Evolutionary conservation across 177 flowering plant genomes (phyloP).

Genomic region (Telopea speciosissima): DNA sequence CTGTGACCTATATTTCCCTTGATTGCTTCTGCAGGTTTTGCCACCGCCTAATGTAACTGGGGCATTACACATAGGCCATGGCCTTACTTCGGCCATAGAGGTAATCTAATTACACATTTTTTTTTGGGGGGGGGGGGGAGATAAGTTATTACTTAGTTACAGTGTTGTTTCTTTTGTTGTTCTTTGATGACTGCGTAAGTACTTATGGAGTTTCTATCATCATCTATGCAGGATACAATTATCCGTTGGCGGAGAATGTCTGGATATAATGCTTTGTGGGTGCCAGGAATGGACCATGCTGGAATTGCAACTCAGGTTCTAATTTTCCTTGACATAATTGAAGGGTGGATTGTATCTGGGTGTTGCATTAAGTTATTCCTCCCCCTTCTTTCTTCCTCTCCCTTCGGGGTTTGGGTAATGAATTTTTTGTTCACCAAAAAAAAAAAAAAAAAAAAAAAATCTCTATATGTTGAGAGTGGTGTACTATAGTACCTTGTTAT

Average conservation of each 20-base stretch:
- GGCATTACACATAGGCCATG: constrained; percentile 96
- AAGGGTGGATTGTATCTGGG: not conserved
- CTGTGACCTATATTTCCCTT: not conserved
- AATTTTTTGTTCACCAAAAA: too few relatives aligned
- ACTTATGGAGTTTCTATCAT: not conserved
- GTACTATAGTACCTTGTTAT: not conserved
- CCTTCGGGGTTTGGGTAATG: too few relatives aligned
- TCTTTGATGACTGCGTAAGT: not conserved
- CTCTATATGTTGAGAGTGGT: not conserved
- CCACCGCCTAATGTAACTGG: constrained; percentile 99
- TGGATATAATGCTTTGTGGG: constrained; percentile 89
- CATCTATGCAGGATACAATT: constrained; percentile 69
- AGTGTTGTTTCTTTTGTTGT: constrained; percentile 5
- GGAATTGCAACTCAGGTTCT: constrained; percentile 98
- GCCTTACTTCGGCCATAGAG: constrained; percentile 89
- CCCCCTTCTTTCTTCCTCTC: too few relatives aligned
- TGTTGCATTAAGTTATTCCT: not conserved
- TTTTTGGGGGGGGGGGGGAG: too few relatives aligned
- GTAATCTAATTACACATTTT: constrained; percentile 7
- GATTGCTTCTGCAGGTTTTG: constrained; percentile 50
- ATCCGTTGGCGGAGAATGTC: constrained; percentile 96
- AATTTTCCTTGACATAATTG: constrained; percentile 10
- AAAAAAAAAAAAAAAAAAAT: too few relatives aligned
- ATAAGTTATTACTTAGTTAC: not conserved
- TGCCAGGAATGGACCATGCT: constrained; percentile 98